Conservation (phyloP, 257 asterid genomes). For the Petrea volubilis region DNA sequence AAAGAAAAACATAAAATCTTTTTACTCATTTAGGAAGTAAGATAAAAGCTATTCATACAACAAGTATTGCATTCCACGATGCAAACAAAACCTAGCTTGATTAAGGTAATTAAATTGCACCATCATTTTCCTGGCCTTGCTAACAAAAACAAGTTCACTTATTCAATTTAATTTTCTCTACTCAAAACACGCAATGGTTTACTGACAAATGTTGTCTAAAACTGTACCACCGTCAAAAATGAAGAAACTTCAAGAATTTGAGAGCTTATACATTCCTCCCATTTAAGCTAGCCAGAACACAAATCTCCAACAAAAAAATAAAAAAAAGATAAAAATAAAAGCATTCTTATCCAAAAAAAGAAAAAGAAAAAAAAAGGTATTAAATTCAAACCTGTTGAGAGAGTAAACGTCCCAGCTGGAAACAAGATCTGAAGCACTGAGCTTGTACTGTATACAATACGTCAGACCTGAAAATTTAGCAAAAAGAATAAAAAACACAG, state of each 20-base stretch:
- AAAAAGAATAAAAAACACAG: slow-evolving; percentile 1
- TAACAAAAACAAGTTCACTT: background rate
- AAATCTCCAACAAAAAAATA: slow-evolving; percentile 10
- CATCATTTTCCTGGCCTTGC: background rate
- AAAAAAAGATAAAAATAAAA: background rate
- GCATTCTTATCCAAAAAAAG: background rate
- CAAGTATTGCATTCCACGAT: background rate
- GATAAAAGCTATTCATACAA: background rate
- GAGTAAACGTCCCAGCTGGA: slow-evolving; percentile 90
- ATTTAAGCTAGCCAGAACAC: background rate
- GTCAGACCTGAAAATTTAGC: slow-evolving; percentile 56
- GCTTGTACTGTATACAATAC: slow-evolving; percentile 75
- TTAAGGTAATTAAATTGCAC: background rate
- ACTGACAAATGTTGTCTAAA: background rate
- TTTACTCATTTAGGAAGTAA: background rate
- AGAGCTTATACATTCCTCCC: background rate
- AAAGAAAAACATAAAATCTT: background rate
- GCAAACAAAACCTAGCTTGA: background rate
- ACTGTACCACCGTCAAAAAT: background rate
- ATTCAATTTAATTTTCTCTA: background rate
- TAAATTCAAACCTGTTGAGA: slow-evolving; percentile 63
- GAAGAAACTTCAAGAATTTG: background rate
- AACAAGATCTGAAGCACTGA: slow-evolving; percentile 86
- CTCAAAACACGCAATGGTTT: no score
- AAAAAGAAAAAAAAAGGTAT: background rate